Evolutionary conservation across 257 asterid species (phyloP).

Genomic region (Solanum infundibuliforme): DNA sequence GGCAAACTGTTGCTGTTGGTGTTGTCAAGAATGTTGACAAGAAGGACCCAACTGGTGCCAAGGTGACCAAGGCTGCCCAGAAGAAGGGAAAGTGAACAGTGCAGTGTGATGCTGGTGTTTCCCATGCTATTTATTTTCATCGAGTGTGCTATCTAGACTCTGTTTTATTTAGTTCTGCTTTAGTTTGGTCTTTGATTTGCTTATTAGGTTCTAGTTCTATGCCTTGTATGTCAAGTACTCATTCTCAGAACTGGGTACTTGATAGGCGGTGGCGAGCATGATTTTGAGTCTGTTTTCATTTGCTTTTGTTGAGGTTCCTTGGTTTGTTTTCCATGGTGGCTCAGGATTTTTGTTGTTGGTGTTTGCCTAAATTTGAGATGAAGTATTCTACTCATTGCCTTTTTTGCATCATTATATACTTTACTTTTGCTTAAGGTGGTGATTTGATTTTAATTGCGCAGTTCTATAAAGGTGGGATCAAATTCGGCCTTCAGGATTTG

Average conservation of each 20-base stretch:
- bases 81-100: constrained; percentile 26
- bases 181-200: neutral
- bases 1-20: too few relatives aligned
- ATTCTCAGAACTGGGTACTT: neutral
- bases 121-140: neutral
- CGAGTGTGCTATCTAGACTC: neutral
- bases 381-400: neutral
- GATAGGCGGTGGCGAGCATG: neutral
- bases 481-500: too few relatives aligned
- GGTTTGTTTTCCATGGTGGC: neutral
- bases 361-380: neutral
- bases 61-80: too few relatives aligned
- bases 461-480: too few relatives aligned
- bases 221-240: neutral
- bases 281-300: neutral
- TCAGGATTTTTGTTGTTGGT: neutral
- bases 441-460: neutral
- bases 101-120: neutral
- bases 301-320: neutral
- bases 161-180: neutral
- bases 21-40: too few relatives aligned
- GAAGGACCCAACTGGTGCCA: too few relatives aligned
- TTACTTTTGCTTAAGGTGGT: neutral
- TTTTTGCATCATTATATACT: neutral
- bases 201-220: neutral